These are phyloP conservation scores for Microcyclospora pomicola DNA, from an alignment of 2,329 filamentous ascomycete genomes.

Conservation along the genomic window DNA sequence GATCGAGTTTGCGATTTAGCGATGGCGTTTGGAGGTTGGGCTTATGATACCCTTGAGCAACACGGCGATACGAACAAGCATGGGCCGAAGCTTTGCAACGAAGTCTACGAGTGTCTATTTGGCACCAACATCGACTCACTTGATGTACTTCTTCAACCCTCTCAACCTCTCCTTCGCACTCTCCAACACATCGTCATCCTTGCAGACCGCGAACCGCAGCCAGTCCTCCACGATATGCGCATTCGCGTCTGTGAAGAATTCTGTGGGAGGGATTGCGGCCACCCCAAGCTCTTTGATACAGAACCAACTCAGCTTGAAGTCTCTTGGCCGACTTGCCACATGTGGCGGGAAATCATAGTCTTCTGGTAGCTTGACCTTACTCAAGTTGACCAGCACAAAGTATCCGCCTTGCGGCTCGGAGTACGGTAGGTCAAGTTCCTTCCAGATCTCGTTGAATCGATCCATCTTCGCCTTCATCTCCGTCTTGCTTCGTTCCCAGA, in stretches of 20 bases:
- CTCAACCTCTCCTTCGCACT: slow-evolving; percentile 36
- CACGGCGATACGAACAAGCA: background rate
- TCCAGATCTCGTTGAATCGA: slow-evolving; percentile 58
- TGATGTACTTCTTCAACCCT: slow-evolving; percentile 37
- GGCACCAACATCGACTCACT: slow-evolving; percentile 8
- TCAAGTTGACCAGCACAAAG: slow-evolving; percentile 90
- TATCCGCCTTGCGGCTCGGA: slow-evolving; percentile 93
- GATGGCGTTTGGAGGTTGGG: background rate
- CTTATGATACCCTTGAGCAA: background rate
- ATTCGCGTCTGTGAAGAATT: slow-evolving; percentile 85
- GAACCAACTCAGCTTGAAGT: slow-evolving; percentile 95
- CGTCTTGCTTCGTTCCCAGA: slow-evolving; percentile 70
- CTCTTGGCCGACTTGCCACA: slow-evolving; percentile 70
- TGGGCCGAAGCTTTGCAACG: too few relatives aligned
- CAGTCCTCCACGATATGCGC: slow-evolving; percentile 82
- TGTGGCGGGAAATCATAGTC: slow-evolving; percentile 82
- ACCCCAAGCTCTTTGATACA: slow-evolving; percentile 92
- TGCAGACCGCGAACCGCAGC: slow-evolving; percentile 90
- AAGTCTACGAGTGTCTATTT: background rate
- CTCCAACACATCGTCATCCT: slow-evolving; percentile 64
- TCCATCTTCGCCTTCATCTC: slow-evolving; percentile 88
- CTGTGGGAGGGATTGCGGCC: slow-evolving; percentile 87
- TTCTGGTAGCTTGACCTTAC: slow-evolving; percentile 68
- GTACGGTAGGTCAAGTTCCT: slow-evolving; percentile 44
- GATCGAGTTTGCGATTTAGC: background rate